These are phyloP conservation scores for Mortierella sp. DNA, from an alignment of 371 early-diverging fungal genomes.

Conservation along the genomic window DNA sequence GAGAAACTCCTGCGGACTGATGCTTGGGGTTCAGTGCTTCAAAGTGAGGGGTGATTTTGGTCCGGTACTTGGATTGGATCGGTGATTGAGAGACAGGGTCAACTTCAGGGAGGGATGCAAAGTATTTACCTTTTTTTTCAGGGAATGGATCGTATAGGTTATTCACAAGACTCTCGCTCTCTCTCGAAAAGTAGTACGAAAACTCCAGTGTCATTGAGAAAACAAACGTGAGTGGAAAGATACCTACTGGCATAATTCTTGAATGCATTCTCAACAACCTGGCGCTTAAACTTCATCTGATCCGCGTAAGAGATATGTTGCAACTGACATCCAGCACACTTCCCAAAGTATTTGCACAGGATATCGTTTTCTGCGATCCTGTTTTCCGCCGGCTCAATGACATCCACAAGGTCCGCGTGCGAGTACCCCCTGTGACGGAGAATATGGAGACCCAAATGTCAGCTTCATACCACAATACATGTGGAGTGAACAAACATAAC, in stretches of 20 bases:
- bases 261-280: slow-evolving; percentile 61
- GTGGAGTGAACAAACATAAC: too few relatives aligned
- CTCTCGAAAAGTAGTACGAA: too few relatives aligned
- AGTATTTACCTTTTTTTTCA: slow-evolving; percentile 47
- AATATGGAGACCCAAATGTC: neutral
- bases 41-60: slow-evolving; percentile 76
- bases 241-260: slow-evolving; percentile 45
- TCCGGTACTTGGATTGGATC: slow-evolving; percentile 64
- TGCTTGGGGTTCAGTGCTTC: slow-evolving; percentile 57
- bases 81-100: slow-evolving; percentile 60
- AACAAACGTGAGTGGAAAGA: neutral
- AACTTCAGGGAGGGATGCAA: slow-evolving; percentile 42
- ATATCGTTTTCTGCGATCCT: slow-evolving; percentile 57
- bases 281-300: slow-evolving; percentile 66
- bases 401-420: slow-evolving; percentile 64
- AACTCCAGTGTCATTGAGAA: too few relatives aligned
- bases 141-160: too few relatives aligned
- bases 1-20: slow-evolving; percentile 41
- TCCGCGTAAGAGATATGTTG: slow-evolving; percentile 67
- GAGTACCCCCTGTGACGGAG: slow-evolving; percentile 59
- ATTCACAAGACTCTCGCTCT: too few relatives aligned
- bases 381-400: slow-evolving; percentile 55
- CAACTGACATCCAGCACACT: slow-evolving; percentile 72
- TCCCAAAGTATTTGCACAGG: slow-evolving; percentile 66
- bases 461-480: neutral